Percentiles rank a stretch among this genome's conserved stretches.
These are phyloP conservation scores for Neofusicoccum cordaticola DNA, from an alignment of 2,329 filamentous ascomycete species.

Conservation along the genomic window DNA sequence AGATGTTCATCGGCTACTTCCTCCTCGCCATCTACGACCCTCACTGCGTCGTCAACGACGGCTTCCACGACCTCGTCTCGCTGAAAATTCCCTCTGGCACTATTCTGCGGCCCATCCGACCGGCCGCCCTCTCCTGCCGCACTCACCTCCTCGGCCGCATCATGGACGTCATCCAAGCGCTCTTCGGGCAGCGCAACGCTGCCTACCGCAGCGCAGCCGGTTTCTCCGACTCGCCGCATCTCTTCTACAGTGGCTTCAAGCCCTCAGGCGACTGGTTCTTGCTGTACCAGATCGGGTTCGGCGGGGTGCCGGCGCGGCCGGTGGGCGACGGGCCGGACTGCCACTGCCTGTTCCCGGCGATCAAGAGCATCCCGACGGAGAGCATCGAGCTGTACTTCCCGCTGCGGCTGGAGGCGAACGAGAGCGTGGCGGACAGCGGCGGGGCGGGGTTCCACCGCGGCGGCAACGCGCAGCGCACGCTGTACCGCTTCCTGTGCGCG, in stretches of 20 bases:
- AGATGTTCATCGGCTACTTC: slow-evolving; percentile 51
- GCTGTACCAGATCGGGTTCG: slow-evolving; percentile 52
- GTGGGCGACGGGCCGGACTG: slow-evolving; percentile 50
- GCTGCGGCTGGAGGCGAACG: slow-evolving; percentile 48
- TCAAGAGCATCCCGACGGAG: slow-evolving; percentile 51
- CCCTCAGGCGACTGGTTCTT: slow-evolving; percentile 49
- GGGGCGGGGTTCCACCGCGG: slow-evolving; percentile 49
- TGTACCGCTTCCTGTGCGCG: slow-evolving; percentile 46
- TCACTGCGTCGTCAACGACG: slow-evolving; percentile 50
- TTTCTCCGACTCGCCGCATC: slow-evolving; percentile 51
- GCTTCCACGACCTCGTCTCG: slow-evolving; percentile 51
- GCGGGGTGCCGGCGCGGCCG: slow-evolving; percentile 48
- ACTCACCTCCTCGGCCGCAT: slow-evolving; percentile 49
- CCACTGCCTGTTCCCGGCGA: slow-evolving; percentile 51
- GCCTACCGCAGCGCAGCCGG: slow-evolving; percentile 49
- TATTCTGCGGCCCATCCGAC: slow-evolving; percentile 47
- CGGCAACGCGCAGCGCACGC: slow-evolving; percentile 49
- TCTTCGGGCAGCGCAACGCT: slow-evolving; percentile 48
- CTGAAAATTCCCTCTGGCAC: slow-evolving; percentile 46
- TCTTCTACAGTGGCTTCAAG: slow-evolving; percentile 52
- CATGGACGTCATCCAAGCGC: slow-evolving; percentile 50
- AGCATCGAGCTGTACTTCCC: slow-evolving; percentile 50
- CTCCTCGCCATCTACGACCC: slow-evolving; percentile 50
- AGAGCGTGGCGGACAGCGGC: slow-evolving; percentile 48
- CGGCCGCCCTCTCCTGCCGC: slow-evolving; percentile 47